Evolutionary conservation across 306 rosid species (phyloP), one percentile per base, ranked within the genome.

Genomic region (Begonia masoniana): DNA sequence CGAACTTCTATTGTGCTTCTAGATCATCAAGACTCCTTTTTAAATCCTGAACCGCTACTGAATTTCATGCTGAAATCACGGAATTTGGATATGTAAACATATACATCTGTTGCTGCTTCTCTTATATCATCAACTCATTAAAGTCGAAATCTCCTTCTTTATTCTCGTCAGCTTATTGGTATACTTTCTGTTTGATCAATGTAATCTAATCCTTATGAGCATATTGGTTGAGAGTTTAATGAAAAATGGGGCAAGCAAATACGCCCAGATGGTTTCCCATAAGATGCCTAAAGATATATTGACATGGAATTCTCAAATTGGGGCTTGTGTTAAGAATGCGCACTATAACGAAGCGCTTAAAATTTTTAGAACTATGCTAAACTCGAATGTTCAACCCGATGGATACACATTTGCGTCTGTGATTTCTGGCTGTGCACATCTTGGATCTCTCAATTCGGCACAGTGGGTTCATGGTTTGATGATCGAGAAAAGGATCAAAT

Each of bases 401-500:
- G 94, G 85, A 58, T 81, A 73, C 56, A 81, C 85, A 0, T 84
- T 84, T 73, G 75, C 94, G 64, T 73, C 85, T 41, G 61, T 81
- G 16, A 26, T 76, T 12, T 73, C 73, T 3, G 85, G 72, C 6
- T 81, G 94, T 43, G 88, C 88, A 0, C 70, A 77, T 39, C 74
- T 84, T 5, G 88, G 88, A 35, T 74, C 79, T 47, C 68, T 78
- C 50, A 45, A 66, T 39, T 53, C 71, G 59, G 85, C 85, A 19
- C 62, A 62, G 60, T 68, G 85, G 83, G 79, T 84, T 55, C 94
- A 78, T 55, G 57, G 59, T 67, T 16, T 75, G 49, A 69, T 84
- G 85, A 51, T 71, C 51, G 74, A 76, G 65, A 71, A 73, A 63
- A 71, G 62, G 54, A 62, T 71, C 61, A 73, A 68, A 41, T 47